These are phyloP conservation scores for Boletus vermiculosoides DNA, from an alignment of 768 basidiomycete species.

Conservation along the genomic window DNA sequence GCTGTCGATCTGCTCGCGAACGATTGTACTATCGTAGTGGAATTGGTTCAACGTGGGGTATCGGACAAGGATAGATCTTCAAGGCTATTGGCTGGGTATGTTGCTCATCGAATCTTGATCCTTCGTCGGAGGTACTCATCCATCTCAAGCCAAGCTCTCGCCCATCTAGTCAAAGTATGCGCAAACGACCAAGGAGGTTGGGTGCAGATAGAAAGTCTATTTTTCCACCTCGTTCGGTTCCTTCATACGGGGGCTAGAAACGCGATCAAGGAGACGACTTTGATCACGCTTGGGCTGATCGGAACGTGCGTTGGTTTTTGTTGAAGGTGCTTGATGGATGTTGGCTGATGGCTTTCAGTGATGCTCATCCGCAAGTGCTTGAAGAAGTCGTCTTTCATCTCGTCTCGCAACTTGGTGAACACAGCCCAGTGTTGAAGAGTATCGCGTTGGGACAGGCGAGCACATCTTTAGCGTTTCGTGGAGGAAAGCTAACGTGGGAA, in stretches of 20 bases:
- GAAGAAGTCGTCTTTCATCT: constrained; percentile 60
- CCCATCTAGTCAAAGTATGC: constrained; percentile 46
- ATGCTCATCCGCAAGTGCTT: constrained; percentile 49
- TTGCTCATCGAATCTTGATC: background rate
- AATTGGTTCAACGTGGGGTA: constrained; percentile 49
- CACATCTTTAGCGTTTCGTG: background rate
- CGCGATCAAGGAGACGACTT: constrained; percentile 58
- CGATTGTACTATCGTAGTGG: constrained; percentile 31
- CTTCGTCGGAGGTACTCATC: constrained; percentile 8
- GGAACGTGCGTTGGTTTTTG: constrained; percentile 35
- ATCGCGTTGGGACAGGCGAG: constrained; percentile 66
- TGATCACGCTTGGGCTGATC: constrained; percentile 60
- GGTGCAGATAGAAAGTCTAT: constrained; percentile 39
- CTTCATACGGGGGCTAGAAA: constrained; percentile 45
- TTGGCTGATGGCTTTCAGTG: constrained; percentile 28
- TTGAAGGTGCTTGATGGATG: background rate
- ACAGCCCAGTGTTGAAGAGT: constrained; percentile 69
- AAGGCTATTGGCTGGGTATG: constrained; percentile 69
- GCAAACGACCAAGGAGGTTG: constrained; percentile 35
- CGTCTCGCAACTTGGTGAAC: constrained; percentile 62
- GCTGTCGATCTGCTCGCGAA: constrained; percentile 27
- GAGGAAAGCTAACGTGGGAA: constrained; percentile 3
- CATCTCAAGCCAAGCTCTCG: constrained; percentile 42
- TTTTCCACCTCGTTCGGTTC: constrained; percentile 46
- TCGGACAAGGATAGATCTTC: constrained; percentile 55